These are phyloP conservation scores for Passalora sequoiae DNA, from an alignment of 2,329 filamentous ascomycete species.

Conservation along the genomic window DNA sequence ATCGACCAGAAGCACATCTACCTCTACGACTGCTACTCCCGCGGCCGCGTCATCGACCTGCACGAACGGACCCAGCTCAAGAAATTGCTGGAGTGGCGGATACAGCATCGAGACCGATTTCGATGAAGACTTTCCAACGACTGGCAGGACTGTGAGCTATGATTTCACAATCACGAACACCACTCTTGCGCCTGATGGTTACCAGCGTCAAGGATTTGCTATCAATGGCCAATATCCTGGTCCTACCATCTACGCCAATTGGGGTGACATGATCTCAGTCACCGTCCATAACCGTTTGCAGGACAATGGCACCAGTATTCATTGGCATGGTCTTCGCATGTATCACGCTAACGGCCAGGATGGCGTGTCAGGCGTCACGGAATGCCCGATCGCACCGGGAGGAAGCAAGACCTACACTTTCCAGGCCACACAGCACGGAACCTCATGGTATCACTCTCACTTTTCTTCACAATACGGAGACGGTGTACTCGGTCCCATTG, in stretches of 20 bases:
- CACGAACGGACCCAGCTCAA: conserved; percentile 27
- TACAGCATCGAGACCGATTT: conserved; percentile 34
- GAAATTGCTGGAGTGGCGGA: conserved; percentile 28
- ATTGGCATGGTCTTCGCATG: conserved; percentile 60
- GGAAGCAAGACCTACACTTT: conserved; percentile 54
- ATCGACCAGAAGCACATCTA: conserved; percentile 14
- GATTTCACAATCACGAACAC: conserved; percentile 31
- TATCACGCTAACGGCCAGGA: conserved; percentile 52
- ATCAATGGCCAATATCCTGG: conserved; percentile 62
- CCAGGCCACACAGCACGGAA: conserved; percentile 48
- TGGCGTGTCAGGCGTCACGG: conserved; percentile 50
- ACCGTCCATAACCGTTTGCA: conserved; percentile 51
- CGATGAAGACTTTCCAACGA: conserved; percentile 31
- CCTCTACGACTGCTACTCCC: conserved; percentile 18
- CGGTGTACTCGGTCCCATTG: conserved; percentile 56
- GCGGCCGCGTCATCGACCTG: conserved; percentile 23
- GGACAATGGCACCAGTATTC: conserved; percentile 57
- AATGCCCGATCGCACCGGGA: conserved; percentile 47
- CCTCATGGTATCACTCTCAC: conserved; percentile 49
- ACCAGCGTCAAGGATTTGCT: conserved; percentile 38
- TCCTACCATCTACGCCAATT: conserved; percentile 31
- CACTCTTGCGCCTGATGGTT: conserved; percentile 45
- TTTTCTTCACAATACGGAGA: conserved; percentile 52
- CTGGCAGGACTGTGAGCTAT: conserved; percentile 34
- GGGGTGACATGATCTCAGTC: conserved; percentile 43